Evolutionary conservation across 1,139 yeast genomes (phyloP), one percentile per base, ranked within the genome.

Genomic region (Yamadazyma diospyri): DNA sequence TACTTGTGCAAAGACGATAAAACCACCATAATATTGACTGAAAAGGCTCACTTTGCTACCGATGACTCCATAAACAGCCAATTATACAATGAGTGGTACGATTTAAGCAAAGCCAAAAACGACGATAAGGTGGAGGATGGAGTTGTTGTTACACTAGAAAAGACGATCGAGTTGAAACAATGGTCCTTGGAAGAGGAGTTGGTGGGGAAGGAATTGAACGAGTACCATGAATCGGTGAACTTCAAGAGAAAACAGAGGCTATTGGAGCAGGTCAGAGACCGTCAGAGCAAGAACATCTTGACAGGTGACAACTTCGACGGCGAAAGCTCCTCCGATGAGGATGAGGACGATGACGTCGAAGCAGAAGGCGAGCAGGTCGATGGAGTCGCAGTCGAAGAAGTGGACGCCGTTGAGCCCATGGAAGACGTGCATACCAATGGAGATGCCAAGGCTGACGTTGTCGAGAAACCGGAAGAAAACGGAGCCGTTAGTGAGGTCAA

Each of bases 11-110:
- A 68, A 17, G 78, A 76, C 46, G 83, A 79, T 24, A 73, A 72
- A 35, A 80, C 84, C 2, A 77, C 94, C 0, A 68, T 88, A 2
- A 64, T 89, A 3, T 54, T 92, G 35, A 87, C 97, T 0, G 94
- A 87, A 47, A 74, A 75, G 43, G 50, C 62, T 5, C 55, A 59
- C 16, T 57, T 54, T 38, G 64, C 61, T 4, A 28, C 34, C 6
- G 58, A 53, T 20, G 40, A 53, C 25, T 54, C 58, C 19, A 50
- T 66, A 12, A 58, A 60, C 35, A 42, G 61, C 3, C 49, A 48
- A 33, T 50, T 89, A 29, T 78, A 72, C 48, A 55, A 61, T 4
- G 68, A 70, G 34, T 87, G 95, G 95, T 61, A 60, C 36, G 48
- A 53, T 7, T 53, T 65, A 9, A 61, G 72, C 3, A 55, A 57